Evolutionary conservation across 2,329 filamentous ascomycete species (phyloP).

Genomic region (Thelonectria olida): DNA sequence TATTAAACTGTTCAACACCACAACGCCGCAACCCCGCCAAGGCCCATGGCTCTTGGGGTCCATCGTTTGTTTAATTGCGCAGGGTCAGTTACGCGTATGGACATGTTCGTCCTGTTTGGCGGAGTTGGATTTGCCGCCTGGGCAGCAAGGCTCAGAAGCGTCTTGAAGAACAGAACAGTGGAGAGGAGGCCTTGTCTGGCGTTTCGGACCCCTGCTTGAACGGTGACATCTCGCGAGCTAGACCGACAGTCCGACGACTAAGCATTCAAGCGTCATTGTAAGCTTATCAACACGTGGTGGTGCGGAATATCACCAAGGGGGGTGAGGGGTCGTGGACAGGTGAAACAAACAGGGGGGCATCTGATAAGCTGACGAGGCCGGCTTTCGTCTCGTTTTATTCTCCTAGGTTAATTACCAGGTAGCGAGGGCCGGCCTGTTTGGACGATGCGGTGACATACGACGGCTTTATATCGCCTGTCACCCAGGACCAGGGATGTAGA

Average conservation of each 20-base stretch:
- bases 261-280: not conserved
- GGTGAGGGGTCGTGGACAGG: too few relatives aligned
- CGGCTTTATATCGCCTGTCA: too few relatives aligned
- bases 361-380: too few relatives aligned
- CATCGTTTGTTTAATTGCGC: slow-evolving; percentile 29
- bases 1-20: not conserved
- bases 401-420: too few relatives aligned
- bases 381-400: not conserved
- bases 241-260: not conserved
- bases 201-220: not conserved
- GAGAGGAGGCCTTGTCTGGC: not conserved
- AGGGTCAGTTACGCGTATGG: slow-evolving; percentile 9
- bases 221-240: not conserved
- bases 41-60: too few relatives aligned
- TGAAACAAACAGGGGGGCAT: not conserved
- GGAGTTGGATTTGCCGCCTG: slow-evolving; percentile 34
- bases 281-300: not conserved
- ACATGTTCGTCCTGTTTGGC: slow-evolving; percentile 26
- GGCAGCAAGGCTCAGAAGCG: slow-evolving; percentile 12
- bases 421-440: too few relatives aligned
- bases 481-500: not conserved
- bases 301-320: not conserved
- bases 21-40: not conserved
- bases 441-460: too few relatives aligned
- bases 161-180: not conserved